Conservation (phyloP, 2,329 filamentous ascomycete genomes). For the Pezicula neosporulosa region DNA sequence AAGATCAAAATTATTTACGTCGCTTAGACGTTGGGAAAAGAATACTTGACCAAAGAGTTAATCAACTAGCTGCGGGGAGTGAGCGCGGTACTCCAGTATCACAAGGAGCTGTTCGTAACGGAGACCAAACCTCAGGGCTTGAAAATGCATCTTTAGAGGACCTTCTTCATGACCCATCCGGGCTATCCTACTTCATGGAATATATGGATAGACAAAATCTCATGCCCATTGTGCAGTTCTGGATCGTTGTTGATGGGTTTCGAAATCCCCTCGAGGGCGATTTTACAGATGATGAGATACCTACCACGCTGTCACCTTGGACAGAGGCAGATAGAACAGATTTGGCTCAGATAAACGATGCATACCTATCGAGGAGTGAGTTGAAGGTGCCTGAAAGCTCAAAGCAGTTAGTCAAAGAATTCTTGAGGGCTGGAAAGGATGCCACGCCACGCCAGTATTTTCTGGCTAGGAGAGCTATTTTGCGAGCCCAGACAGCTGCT, state of each 20-base stretch:
- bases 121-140: constrained; percentile 51
- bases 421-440: constrained; percentile 72
- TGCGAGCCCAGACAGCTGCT: constrained; percentile 77
- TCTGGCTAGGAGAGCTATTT: constrained; percentile 73
- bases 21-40: constrained; percentile 89
- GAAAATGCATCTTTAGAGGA: constrained; percentile 78
- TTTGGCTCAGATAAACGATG: constrained; percentile 86
- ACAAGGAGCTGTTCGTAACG: constrained; percentile 23
- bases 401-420: constrained; percentile 68
- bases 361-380: constrained; percentile 79
- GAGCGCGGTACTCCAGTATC: constrained; percentile 29
- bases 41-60: constrained; percentile 84
- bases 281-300: constrained; percentile 61
- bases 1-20: constrained; percentile 83
- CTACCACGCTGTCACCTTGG: constrained; percentile 65
- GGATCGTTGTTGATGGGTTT: constrained; percentile 96
- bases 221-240: constrained; percentile 93
- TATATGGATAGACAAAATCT: constrained; percentile 92
- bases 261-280: constrained; percentile 90
- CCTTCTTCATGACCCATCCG: constrained; percentile 84
- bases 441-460: constrained; percentile 82
- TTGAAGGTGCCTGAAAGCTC: constrained; percentile 71
- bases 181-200: constrained; percentile 98
- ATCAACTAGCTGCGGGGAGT: constrained; percentile 70
- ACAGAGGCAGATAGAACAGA: constrained; percentile 82